Evolutionary conservation across 106 monocot species (phyloP).

Genomic region (Acorus gramineus): DNA sequence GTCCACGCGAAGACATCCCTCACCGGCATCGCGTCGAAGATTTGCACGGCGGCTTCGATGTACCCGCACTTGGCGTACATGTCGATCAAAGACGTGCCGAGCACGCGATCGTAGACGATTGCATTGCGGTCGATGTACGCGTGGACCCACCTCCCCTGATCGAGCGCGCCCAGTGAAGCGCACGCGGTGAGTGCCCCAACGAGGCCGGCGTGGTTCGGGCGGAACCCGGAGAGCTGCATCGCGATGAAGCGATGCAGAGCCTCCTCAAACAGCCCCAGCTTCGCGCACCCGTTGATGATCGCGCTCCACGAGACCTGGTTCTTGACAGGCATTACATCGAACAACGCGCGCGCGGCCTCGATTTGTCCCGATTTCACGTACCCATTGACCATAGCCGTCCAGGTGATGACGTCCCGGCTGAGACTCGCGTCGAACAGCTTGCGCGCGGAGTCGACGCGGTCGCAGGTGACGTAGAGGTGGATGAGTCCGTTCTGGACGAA

Average conservation of each 20-base stretch:
- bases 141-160: conserved; percentile 26
- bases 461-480: conserved; percentile 15
- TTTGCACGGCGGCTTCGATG: conserved; percentile 13
- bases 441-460: conserved; percentile 21
- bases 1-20: conserved; percentile 45
- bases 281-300: conserved; percentile 36
- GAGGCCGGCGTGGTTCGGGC: conserved; percentile 34
- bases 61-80: conserved; percentile 62
- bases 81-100: conserved; percentile 42
- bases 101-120: conserved; percentile 22
- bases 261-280: conserved; percentile 20
- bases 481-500: conserved; percentile 31
- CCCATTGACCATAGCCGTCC: conserved; percentile 45
- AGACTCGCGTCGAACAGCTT: conserved; percentile 25
- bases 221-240: conserved; percentile 23
- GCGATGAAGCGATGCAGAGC: conserved; percentile 29
- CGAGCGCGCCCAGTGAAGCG: conserved; percentile 29
- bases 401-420: conserved; percentile 21
- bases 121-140: conserved; percentile 8
- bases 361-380: conserved; percentile 43
- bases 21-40: conserved; percentile 26
- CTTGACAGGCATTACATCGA: conserved; percentile 28
- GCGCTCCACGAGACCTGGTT: conserved; percentile 54
- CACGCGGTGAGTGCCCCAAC: conserved; percentile 43
- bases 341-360: conserved; percentile 24